A percentile compares a stretch with the other conserved stretches of the same genome.
Conservation (phyloP, 192 early-diverging fungal genomes). For the Bifiguratus adelaidae region DNA sequence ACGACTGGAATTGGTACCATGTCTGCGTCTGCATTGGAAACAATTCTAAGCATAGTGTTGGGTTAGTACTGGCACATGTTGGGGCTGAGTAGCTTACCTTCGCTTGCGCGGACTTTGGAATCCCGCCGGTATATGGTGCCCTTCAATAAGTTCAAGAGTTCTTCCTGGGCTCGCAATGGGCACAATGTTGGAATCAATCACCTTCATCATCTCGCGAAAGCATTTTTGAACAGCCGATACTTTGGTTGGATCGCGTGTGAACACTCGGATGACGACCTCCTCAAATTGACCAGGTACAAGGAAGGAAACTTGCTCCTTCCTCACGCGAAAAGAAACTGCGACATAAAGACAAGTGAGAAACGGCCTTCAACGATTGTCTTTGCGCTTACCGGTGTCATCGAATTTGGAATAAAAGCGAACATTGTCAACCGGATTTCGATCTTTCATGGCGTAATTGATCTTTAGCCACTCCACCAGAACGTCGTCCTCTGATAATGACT, state of each 20-base stretch:
- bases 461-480: slow-evolving; percentile 61
- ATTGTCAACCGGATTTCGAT: slow-evolving; percentile 77
- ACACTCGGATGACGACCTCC: slow-evolving; percentile 61
- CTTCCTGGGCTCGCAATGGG: too few relatives aligned
- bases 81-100: too few relatives aligned
- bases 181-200: too few relatives aligned
- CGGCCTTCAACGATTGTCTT: background rate
- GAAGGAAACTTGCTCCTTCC: slow-evolving; percentile 58
- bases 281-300: slow-evolving; percentile 57
- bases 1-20: too few relatives aligned
- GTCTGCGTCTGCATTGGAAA: too few relatives aligned
- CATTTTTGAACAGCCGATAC: too few relatives aligned
- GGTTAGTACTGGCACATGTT: too few relatives aligned
- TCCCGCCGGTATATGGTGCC: too few relatives aligned
- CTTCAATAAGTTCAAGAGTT: too few relatives aligned
- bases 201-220: too few relatives aligned
- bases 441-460: slow-evolving; percentile 74
- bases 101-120: too few relatives aligned
- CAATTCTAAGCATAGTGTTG: too few relatives aligned
- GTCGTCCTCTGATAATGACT: slow-evolving; percentile 52
- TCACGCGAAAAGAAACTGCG: slow-evolving; percentile 50
- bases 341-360: background rate
- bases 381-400: slow-evolving; percentile 21
- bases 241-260: slow-evolving; percentile 40
- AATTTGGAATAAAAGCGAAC: slow-evolving; percentile 75